A percentile compares a stretch with the other conserved stretches of the same genome.
phyloP scores from a whole-genome alignment of 768 basidiomycete species.

The Pluteus cervinus region DNA sequence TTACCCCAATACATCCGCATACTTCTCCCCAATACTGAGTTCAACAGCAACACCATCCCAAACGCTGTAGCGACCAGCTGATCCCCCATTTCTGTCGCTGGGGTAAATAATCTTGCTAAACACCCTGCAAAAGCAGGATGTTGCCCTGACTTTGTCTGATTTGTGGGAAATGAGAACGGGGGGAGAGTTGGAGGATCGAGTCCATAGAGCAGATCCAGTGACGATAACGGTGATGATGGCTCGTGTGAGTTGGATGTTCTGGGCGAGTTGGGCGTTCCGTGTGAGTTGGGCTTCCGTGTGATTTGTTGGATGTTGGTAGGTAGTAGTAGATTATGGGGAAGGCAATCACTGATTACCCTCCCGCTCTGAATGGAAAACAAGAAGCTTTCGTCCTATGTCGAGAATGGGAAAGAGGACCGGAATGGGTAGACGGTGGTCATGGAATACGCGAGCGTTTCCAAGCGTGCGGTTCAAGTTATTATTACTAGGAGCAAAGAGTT shows the following conservation, averaged over 20 bases:
- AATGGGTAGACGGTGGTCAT: conserved; percentile 87
- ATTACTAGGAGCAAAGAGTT: conserved; percentile 51
- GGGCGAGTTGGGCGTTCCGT: too few relatives aligned
- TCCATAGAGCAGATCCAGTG: too few relatives aligned
- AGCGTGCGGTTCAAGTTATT: conserved; percentile 67
- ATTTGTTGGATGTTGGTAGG: conserved; percentile 22
- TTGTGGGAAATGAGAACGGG: conserved; percentile 93
- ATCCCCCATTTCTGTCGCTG: conserved; percentile 85
- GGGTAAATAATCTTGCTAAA: conserved; percentile 90
- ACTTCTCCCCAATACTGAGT: conserved; percentile 78
- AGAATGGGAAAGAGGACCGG: conserved; percentile 85
- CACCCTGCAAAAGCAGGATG: conserved; percentile 92
- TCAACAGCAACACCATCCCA: conserved; percentile 74
- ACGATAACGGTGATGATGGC: too few relatives aligned
- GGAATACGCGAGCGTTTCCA: conserved; percentile 88
- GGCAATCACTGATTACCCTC: conserved; percentile 82
- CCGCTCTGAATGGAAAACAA: conserved; percentile 89
- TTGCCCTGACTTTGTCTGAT: conserved; percentile 90
- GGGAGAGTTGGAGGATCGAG: conserved; percentile 81
- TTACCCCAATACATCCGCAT: conserved; percentile 84
- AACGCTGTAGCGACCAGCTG: conserved; percentile 77
- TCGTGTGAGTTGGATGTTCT: conserved; percentile 25
- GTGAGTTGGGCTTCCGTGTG: too few relatives aligned
- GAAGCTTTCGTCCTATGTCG: conserved; percentile 95
- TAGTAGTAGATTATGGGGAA: conserved; percentile 75